Evolutionary conservation across 805 yeast species (phyloP).

Genomic region (Barnettozyma siamensis): DNA sequence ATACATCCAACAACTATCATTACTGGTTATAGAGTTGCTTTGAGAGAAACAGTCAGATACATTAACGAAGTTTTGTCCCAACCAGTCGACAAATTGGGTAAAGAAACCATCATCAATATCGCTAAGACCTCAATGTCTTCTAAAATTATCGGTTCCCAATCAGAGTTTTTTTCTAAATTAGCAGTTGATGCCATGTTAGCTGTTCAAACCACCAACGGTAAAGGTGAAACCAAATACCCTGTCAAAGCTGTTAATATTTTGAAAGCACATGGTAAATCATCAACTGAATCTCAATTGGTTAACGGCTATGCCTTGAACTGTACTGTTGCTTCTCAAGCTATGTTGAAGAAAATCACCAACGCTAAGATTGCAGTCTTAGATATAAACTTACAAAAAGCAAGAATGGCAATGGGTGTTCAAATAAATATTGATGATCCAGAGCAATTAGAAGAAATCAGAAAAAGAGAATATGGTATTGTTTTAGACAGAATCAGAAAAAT

Average conservation of each 20-base stretch:
- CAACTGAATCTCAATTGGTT: constrained; percentile 78
- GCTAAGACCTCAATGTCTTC: constrained; percentile 98
- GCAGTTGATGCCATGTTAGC: constrained; percentile 95
- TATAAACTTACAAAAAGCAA: constrained; percentile 89
- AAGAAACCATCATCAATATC: constrained; percentile 79
- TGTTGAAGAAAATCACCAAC: constrained; percentile 61
- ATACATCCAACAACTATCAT: constrained; percentile 98
- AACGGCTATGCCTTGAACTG: constrained; percentile 96
- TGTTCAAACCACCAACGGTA: constrained; percentile 81
- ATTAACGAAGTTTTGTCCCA: constrained; percentile 80
- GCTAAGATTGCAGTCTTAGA: constrained; percentile 90
- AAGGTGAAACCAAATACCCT: constrained; percentile 89
- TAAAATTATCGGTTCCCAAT: constrained; percentile 90
- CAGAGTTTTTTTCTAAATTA: constrained; percentile 82
- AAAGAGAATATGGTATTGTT: constrained; percentile 75
- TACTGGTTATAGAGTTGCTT: constrained; percentile 91
- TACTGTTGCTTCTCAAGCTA: constrained; percentile 96
- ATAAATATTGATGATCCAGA: constrained; percentile 97
- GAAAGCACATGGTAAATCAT: constrained; percentile 94
- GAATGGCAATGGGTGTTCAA: constrained; percentile 98
- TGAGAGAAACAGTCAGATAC: constrained; percentile 80
- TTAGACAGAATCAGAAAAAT: constrained; percentile 76
- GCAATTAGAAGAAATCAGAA: constrained; percentile 89
- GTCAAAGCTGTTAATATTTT: constrained; percentile 94
- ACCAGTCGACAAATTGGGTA: constrained; percentile 67